phyloP scores from a whole-genome alignment of 768 basidiomycete species.

The Chiua virens region DNA sequence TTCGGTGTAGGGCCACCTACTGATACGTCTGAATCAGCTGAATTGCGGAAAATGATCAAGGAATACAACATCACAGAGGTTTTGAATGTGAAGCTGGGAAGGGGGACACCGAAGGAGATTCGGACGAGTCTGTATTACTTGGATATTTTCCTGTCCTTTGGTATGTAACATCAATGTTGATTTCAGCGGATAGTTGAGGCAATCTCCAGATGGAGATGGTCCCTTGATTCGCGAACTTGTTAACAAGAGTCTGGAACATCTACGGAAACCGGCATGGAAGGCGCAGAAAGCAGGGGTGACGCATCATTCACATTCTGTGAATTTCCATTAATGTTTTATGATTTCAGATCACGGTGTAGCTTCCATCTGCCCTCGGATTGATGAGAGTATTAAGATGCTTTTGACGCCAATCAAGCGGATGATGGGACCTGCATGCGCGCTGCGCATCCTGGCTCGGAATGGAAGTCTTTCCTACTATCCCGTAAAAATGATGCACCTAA shows the following conservation, averaged over 20 bases:
- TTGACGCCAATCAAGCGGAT: constrained; percentile 8
- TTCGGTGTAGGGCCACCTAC: background rate
- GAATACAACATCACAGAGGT: constrained; percentile 12
- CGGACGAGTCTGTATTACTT: constrained; percentile 21
- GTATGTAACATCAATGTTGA: background rate
- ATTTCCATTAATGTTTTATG: background rate
- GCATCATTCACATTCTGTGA: background rate
- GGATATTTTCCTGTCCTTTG: constrained; percentile 17
- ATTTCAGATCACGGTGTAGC: constrained; percentile 2
- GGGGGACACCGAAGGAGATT: constrained; percentile 11
- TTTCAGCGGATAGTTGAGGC: background rate
- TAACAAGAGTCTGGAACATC: background rate
- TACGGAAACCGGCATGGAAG: background rate
- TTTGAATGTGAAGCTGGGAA: constrained; percentile 11
- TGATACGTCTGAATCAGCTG: constrained; percentile 7
- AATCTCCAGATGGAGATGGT: too few relatives aligned
- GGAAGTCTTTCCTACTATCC: background rate
- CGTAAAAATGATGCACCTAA: background rate
- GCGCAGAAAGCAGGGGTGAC: constrained; percentile 4
- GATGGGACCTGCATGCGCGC: constrained; percentile 26
- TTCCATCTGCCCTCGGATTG: background rate
- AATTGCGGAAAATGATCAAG: constrained; percentile 12
- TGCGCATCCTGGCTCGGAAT: constrained; percentile 18
- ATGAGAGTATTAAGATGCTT: constrained; percentile 1
- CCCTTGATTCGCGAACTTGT: background rate